Base-by-base conservation (phyloP, 805 yeast genomes). In the Candida vartiovaarae region DNA sequence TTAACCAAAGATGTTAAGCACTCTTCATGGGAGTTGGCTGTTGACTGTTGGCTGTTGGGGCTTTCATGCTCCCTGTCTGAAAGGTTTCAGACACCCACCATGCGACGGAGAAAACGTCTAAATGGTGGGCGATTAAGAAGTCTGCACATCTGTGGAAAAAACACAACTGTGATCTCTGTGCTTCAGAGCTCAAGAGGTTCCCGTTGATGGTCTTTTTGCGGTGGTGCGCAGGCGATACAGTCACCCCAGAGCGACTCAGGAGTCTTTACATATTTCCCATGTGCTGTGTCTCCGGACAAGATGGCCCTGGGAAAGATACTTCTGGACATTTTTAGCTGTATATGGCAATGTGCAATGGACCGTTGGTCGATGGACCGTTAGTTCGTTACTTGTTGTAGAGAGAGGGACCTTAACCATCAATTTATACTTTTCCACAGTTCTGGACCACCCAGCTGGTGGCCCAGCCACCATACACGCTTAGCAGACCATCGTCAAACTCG, bases 291-390 rank as follows among this genome's bases (percentile, higher is more conserved):
- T 41, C 6, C 8, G 41, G 54, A 36, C 20, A n/a, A 75, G 82
- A 78, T 82, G 88, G 76, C 75, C 78, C 70, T 79, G 88, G 87
- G 76, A 77, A 83, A 83, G 90, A 80, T 70, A 67, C 73, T 74
- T 72, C 74, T 84, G 76, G 71, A 84, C 86, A 83, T 78, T 62
- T 28, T 42, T 36, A 20, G 23, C 8, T 30, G 30, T 10, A 15
- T 15, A 15, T 15, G 20, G 20, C 20, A 15, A 15, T 15, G 20
- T 15, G 20, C 20, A 15, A 15, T 15, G 20, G 20, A 15, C 20
- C 20, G 20, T 15, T 15, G 20, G 20, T 15, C 20, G 20, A 15
- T 15, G 20, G 20, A 15, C 20, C 20, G 20, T 15, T 15, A 15
- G 20, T 15, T 15, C 20, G 20, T 15, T 15, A 15, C 20, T 15